Evolutionary conservation across 345 rosid species (phyloP).

Genomic region (Melaleuca quinquenervia): DNA sequence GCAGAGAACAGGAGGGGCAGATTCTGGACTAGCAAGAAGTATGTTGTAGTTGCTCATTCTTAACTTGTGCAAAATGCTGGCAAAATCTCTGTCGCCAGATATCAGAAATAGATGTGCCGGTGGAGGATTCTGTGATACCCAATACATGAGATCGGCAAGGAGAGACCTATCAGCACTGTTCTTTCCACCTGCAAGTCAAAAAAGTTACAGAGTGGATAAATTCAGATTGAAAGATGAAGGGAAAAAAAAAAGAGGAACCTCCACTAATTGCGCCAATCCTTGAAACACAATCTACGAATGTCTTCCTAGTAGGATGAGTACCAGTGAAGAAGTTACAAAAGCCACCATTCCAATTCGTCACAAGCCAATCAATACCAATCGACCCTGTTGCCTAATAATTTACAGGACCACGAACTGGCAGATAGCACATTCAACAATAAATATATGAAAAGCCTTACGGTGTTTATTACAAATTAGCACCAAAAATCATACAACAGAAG

Average conservation of each 20-base stretch:
- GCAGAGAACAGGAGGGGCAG: conserved; percentile 42
- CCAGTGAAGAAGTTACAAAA: neutral
- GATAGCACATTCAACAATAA: neutral
- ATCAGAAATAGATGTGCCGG: conserved; percentile 86
- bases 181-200: conserved; percentile 47
- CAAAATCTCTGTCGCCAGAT: conserved; percentile 66
- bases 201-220: neutral
- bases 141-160: conserved; percentile 58
- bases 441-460: neutral
- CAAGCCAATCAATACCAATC: neutral
- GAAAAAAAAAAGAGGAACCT: neutral
- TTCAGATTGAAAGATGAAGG: neutral
- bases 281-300: neutral
- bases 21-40: conserved; percentile 51
- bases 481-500: neutral
- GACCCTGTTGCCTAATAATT: neutral
- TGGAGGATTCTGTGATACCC: conserved; percentile 87
- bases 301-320: neutral
- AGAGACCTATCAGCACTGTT: conserved; percentile 76
- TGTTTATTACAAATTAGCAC: neutral
- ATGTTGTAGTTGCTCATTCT: conserved; percentile 90
- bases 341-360: neutral
- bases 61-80: conserved; percentile 49
- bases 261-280: neutral
- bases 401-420: neutral